Evolutionary conservation across 352 stramenopile genomes (phyloP).

Genomic region (Globisporangium cederbergense): DNA sequence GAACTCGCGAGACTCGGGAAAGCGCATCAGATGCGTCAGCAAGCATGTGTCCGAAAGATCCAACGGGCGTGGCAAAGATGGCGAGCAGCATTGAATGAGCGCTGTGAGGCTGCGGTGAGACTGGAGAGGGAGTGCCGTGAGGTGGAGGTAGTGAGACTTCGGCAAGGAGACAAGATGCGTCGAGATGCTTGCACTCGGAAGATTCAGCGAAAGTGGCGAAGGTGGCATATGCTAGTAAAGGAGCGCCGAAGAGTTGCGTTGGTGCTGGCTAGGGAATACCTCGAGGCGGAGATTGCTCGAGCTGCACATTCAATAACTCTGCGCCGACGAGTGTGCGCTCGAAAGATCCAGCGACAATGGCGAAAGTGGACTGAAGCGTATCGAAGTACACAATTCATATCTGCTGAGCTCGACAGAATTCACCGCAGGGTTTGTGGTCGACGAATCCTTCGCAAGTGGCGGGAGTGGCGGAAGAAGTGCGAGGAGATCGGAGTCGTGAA

Average conservation of each 20-base stretch:
- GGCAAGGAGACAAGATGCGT: neutral
- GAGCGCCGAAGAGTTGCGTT: neutral
- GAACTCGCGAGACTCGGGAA: neutral
- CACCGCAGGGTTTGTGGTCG: constrained; percentile 12
- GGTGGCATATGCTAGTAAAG: neutral
- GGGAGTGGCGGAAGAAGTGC: constrained; percentile 4
- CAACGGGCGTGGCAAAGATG: constrained; percentile 19
- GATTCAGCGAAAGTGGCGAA: constrained; percentile 12
- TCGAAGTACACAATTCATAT: neutral
- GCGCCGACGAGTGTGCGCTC: neutral
- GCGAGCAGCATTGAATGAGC: neutral
- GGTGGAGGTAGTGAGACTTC: neutral
- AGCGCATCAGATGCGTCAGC: neutral
- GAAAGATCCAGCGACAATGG: constrained; percentile 9
- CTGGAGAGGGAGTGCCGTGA: neutral
- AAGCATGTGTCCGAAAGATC: constrained; percentile 11
- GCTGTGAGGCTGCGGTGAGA: neutral
- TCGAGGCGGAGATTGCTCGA: neutral
- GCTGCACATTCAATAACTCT: neutral
- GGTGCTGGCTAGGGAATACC: neutral
- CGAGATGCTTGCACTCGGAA: constrained; percentile 14
- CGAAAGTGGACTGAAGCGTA: neutral
- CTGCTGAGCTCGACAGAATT: constrained; percentile 11
- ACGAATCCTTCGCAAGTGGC: constrained; percentile 14
- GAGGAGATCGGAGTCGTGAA: constrained; percentile 6